Conservation (phyloP, 1,284 basidiomycete species). For the Sanghuangporus sanghuang region DNA sequence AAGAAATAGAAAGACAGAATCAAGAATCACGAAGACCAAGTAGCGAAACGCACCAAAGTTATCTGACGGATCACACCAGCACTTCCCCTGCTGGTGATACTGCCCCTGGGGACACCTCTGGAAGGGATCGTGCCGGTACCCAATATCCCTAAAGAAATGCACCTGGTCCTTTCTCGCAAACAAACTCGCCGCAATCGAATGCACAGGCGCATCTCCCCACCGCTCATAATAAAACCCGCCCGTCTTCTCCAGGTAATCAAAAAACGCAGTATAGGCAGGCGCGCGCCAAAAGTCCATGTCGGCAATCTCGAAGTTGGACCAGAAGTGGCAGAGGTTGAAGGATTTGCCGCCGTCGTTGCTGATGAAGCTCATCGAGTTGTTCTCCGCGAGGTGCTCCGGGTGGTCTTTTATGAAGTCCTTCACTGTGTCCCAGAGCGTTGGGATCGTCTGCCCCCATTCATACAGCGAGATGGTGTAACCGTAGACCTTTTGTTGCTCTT, state of each 20-base stretch:
- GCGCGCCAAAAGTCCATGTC: slow-evolving; percentile 78
- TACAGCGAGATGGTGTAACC: slow-evolving; percentile 70
- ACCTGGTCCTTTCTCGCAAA: slow-evolving; percentile 68
- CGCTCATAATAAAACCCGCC: slow-evolving; percentile 88
- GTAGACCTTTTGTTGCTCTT: slow-evolving; percentile 70
- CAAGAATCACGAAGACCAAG: not conserved
- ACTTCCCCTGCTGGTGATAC: slow-evolving; percentile 41
- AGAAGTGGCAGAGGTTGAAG: slow-evolving; percentile 82
- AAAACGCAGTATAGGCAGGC: slow-evolving; percentile 74
- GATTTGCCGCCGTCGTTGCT: slow-evolving; percentile 66
- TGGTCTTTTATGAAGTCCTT: slow-evolving; percentile 68
- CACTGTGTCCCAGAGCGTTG: slow-evolving; percentile 68
- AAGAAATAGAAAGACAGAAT: not conserved
- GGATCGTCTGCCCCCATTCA: slow-evolving; percentile 77
- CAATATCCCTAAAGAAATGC: slow-evolving; percentile 69
- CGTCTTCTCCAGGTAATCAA: slow-evolving; percentile 67
- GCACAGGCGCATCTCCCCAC: slow-evolving; percentile 87
- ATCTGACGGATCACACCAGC: slow-evolving; percentile 42
- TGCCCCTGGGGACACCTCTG: slow-evolving; percentile 57
- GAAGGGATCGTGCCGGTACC: slow-evolving; percentile 55
- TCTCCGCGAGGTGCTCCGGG: slow-evolving; percentile 60
- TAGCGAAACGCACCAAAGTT: slow-evolving; percentile 40
- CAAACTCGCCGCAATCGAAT: slow-evolving; percentile 74
- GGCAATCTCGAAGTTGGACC: slow-evolving; percentile 86
- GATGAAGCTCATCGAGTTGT: slow-evolving; percentile 73